Evolutionary conservation across 768 basidiomycete species (phyloP), one percentile per base, ranked within the genome.

Genomic region (Coprinopsis sp.): DNA sequence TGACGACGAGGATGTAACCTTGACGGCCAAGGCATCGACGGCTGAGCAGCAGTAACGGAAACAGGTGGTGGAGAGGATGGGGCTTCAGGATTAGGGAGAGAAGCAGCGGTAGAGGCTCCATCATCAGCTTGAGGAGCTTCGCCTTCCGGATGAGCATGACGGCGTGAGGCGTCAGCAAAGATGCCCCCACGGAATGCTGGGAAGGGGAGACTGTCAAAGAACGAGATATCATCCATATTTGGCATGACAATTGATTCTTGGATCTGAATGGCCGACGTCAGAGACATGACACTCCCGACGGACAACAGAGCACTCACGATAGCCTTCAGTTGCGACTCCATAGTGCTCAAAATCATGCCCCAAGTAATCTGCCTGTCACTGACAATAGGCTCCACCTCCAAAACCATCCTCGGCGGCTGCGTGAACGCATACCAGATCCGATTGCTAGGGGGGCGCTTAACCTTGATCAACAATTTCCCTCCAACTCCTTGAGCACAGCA

Each of bases 341-440:
- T 91, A 0, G 87, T 90, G 53, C 83, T 80, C 33, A 92, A 66
- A 46, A 98, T 88, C 85, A 97, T 86, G 34, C 82, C 76, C 87
- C 93, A 93, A 22, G 91, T 94, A 51, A 97, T 88, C 64, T 94
- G 91, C 6, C 93, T 78, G 58, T 92, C 89, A 66, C 87, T 91
- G 60, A 98, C 93, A 51, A 97, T 85, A 2, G 95, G 95, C 63
- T 92, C 87, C 48, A 98, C 90, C 57, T 84, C 78, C 54, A 98
- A 64, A 21, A 89, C 85, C 77, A 98, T 87, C 58, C 81, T 78
- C 0, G 96, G 96, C 60, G 80, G 79, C 52, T 84, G 77, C 25
- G 94, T 96, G 61, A 99, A 99, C 2, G 86, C 87, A 62, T 90
- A 95, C 96, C 95, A 99, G 38, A 99, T 77, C 23, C 96, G 85